Base-by-base conservation (phyloP, 192 early-diverging fungal genomes). In the Backusella liffmaniae region DNA sequence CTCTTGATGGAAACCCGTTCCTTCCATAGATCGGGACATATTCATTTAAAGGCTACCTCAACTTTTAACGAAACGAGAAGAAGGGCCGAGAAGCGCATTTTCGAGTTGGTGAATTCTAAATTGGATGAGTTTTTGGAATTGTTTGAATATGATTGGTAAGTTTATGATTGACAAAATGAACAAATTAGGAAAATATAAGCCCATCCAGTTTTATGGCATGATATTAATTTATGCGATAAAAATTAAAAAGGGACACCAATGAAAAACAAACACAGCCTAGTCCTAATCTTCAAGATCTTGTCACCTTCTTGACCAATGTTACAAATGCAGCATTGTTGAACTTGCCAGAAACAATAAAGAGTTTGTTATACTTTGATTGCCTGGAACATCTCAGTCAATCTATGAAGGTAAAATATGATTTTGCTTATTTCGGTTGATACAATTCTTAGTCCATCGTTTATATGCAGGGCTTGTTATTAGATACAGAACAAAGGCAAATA, bases 71-170 rank as follows among this genome's bases (percentile, higher is more conserved):
- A 96, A 67, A 91, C 92, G 1, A 79, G 88, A 66, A 77, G 81
- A 42, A 84, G 84, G n/a, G 91, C 91, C 2, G 95, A 96, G 72
- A 93, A 95, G 75, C 88, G 93, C 32, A 91, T 96, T 46, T 92
- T 91, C 53, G 89, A 92, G 53, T 77, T 96, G 1, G 89, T 96
- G 35, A 91, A 96, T 73, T 84, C 86, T 66, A 96, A 95, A 72
- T 87, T 94, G 73, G 94, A 95, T 74, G 89, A 91, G 35, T 94
- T 94, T 70, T 80, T 96, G 32, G 92, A 95, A 49, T 68, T 94
- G 12, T 91, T 91, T 12, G 93, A 94, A 77, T 96, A 96, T 78
- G 93, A 96, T 37, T 96, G 94, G 94, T 92, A 82, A 36, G 51
- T 37, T 15, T 9, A 34, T 16, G 5, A 26, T 62, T 62, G 29